Percentiles rank a stretch among this genome's conserved stretches.
These are phyloP conservation scores for Polyporus tsugae DNA, from an alignment of 1,284 basidiomycete genomes.

Conservation along the genomic window DNA sequence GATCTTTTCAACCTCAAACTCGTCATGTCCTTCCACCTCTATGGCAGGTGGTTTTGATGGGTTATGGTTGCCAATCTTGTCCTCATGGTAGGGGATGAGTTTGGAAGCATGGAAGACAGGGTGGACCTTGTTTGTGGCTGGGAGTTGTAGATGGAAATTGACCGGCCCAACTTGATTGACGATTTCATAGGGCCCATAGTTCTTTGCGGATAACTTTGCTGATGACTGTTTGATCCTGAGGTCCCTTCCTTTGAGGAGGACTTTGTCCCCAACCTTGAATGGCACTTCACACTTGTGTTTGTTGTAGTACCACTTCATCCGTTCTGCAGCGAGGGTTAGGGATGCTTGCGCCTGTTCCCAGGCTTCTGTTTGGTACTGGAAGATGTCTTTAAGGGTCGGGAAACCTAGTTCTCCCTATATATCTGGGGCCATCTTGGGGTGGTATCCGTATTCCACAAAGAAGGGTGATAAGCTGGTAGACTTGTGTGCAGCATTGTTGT, in stretches of 20 bases:
- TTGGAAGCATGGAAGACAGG: background rate
- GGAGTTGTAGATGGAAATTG: background rate
- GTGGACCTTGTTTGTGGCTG: background rate
- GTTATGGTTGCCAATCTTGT: background rate
- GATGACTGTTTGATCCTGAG: background rate
- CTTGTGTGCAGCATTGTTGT: slow-evolving; percentile 1
- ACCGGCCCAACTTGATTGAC: background rate
- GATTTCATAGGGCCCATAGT: background rate
- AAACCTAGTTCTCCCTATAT: background rate
- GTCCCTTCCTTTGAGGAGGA: background rate
- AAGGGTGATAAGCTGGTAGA: background rate
- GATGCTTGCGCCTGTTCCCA: background rate
- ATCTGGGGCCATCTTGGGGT: background rate
- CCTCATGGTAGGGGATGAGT: background rate
- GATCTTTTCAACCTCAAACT: background rate
- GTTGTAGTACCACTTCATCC: too few species aligned
- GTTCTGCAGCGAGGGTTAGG: background rate
- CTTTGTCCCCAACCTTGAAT: slow-evolving; percentile 6
- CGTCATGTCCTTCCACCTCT: background rate
- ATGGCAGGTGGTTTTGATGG: background rate
- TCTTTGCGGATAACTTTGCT: background rate
- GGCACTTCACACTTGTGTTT: too few species aligned
- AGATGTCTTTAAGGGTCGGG: background rate
- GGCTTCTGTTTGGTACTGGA: background rate
- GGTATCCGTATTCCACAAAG: slow-evolving; percentile 2